Conservation (phyloP, 176 grass and related monocot genomes). For the Saccharum officinarum region DNA sequence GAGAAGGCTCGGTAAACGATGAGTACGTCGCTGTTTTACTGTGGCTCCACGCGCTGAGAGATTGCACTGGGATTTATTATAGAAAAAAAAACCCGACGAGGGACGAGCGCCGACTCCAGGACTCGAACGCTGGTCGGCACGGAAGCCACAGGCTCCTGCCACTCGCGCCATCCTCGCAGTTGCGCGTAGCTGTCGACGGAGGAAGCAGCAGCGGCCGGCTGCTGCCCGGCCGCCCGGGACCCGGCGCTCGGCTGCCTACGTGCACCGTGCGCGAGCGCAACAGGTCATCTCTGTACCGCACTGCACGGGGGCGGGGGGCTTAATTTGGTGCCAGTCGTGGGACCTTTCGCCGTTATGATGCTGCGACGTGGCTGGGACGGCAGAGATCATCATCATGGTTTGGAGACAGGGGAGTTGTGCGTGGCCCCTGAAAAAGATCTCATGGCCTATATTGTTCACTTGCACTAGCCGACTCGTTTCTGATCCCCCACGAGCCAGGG, state of each 20-base stretch:
- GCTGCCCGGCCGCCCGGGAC: neutral
- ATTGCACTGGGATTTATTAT: too few species aligned
- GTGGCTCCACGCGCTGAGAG: too few species aligned
- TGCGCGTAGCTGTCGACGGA: neutral
- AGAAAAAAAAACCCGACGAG: too few species aligned
- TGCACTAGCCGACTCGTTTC: too few species aligned
- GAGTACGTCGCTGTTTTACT: too few species aligned
- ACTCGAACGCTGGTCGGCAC: too few species aligned
- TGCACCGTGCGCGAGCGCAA: neutral
- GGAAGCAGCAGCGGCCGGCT: neutral
- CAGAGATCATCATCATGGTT: slow-evolving; percentile 31
- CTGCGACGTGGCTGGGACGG: slow-evolving; percentile 12
- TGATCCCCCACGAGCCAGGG: too few species aligned
- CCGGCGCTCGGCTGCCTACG: neutral
- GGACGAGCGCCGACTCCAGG: too few species aligned
- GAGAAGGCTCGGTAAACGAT: too few species aligned
- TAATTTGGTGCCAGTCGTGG: neutral
- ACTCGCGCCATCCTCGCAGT: too few species aligned
- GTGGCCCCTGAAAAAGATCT: neutral
- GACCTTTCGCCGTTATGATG: slow-evolving; percentile 33
- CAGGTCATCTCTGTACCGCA: neutral
- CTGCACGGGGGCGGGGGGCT: neutral
- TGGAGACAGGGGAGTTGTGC: neutral
- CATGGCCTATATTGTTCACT: neutral
- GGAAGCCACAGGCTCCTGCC: too few species aligned